Evolutionary conservation across 2,329 filamentous ascomycete genomes (phyloP).

Genomic region (Didymosphaeria variabile): DNA sequence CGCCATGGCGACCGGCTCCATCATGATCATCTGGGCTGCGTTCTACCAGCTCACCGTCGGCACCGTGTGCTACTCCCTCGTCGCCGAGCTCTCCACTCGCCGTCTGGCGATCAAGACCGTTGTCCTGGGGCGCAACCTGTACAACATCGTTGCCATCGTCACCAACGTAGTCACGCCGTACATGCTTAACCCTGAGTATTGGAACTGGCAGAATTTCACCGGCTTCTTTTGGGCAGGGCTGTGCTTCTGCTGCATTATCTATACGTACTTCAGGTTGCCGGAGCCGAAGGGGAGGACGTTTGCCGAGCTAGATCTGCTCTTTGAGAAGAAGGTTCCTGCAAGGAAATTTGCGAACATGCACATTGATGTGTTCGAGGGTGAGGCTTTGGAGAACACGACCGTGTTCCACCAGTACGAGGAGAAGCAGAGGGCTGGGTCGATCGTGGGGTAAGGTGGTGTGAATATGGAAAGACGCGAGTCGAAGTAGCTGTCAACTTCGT

Average conservation of each 20-base stretch:
- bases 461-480: neutral
- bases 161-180: constrained; percentile 86
- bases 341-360: constrained; percentile 72
- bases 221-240: constrained; percentile 90
- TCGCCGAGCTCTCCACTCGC: constrained; percentile 82
- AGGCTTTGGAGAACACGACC: constrained; percentile 35
- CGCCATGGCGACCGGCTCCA: constrained; percentile 80
- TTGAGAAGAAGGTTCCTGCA: constrained; percentile 75
- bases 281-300: constrained; percentile 84
- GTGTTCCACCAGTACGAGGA: constrained; percentile 48
- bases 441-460: neutral
- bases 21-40: constrained; percentile 68
- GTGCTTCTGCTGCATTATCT: constrained; percentile 82
- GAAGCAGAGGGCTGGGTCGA: constrained; percentile 25
- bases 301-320: constrained; percentile 85
- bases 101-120: constrained; percentile 91
- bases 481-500: neutral
- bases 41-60: constrained; percentile 88
- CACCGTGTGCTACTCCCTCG: constrained; percentile 88
- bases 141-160: constrained; percentile 82
- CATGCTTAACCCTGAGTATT: constrained; percentile 87
- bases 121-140: constrained; percentile 80
- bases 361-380: constrained; percentile 63
- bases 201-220: constrained; percentile 88
- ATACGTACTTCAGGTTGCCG: constrained; percentile 81